Conservation (phyloP, 148 eudicot genomes). For the Rhododendron williamsianum region DNA sequence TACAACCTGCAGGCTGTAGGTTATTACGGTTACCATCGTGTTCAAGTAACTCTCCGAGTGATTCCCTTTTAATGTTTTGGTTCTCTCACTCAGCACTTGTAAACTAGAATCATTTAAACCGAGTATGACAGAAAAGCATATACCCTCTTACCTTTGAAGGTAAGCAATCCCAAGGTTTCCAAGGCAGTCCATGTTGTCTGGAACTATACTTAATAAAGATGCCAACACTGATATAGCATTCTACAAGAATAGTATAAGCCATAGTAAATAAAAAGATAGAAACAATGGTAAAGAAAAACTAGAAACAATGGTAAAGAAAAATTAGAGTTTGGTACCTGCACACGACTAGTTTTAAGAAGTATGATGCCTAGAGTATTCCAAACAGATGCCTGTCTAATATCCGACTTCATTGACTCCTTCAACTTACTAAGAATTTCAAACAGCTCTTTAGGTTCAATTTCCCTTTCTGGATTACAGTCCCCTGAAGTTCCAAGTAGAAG, state of each 20-base stretch:
- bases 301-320: background rate
- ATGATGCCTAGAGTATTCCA: constrained; percentile 91
- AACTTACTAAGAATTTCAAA: constrained; percentile 66
- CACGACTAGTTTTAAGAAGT: constrained; percentile 77
- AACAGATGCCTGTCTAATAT: constrained; percentile 82
- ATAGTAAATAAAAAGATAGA: constrained; percentile 17
- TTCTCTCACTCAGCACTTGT: background rate
- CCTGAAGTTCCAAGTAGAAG: constrained; percentile 78
- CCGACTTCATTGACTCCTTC: constrained; percentile 69
- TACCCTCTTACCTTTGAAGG: constrained; percentile 64
- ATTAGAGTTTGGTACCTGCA: constrained; percentile 47
- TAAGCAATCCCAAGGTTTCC: constrained; percentile 94
- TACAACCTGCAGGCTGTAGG: background rate
- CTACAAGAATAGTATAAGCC: constrained; percentile 33
- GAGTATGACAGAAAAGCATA: background rate
- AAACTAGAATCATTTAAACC: background rate
- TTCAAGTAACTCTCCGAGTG: background rate
- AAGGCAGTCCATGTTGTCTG: constrained; percentile 90
- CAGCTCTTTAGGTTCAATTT: constrained; percentile 69
- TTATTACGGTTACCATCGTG: background rate
- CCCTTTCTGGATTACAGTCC: constrained; percentile 53
- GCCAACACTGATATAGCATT: constrained; percentile 83
- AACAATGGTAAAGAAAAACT: background rate
- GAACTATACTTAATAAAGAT: constrained; percentile 54
- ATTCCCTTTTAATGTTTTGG: background rate